Evolutionary conservation across 2,329 filamentous ascomycete species (phyloP).

Genomic region (Ustilaginoidea virens): DNA sequence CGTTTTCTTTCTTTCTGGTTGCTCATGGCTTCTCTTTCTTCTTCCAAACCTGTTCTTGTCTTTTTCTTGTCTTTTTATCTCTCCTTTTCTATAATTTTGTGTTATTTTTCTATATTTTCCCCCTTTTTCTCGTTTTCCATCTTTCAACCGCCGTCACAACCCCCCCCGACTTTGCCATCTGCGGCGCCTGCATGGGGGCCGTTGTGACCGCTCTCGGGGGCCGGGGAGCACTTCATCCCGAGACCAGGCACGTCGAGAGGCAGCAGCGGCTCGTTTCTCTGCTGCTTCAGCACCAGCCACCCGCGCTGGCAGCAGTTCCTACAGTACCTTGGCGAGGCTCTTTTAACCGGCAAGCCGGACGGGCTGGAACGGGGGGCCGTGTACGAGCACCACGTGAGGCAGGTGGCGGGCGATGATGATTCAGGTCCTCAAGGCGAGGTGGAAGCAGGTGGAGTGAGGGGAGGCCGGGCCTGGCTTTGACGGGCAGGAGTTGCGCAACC

Average conservation of each 20-base stretch:
- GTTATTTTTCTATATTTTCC: no score
- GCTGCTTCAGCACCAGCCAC: constrained; percentile 19
- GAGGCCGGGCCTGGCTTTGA: no score
- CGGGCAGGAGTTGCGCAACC: no score
- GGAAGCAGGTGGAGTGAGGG: constrained; percentile 19
- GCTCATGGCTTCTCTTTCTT: no score
- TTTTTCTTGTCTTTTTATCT: no score
- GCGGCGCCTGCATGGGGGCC: constrained; percentile 18
- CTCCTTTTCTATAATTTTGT: no score
- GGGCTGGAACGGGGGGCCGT: constrained; percentile 14
- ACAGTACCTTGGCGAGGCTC: constrained; percentile 11
- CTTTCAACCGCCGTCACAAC: no score
- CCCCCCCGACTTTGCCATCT: constrained; percentile 18
- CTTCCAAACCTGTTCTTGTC: no score
- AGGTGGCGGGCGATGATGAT: constrained; percentile 9
- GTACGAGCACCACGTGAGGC: constrained; percentile 15
- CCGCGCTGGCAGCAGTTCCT: constrained; percentile 12
- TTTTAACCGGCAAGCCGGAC: constrained; percentile 11
- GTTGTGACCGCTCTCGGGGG: constrained; percentile 17
- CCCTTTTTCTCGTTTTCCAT: no score
- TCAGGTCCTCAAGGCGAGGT: constrained; percentile 16
- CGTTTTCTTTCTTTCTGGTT: no score
- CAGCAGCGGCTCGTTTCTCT: constrained; percentile 12
- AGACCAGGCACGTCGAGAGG: constrained; percentile 7
- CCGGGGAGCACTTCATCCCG: constrained; percentile 13